A percentile compares a stretch with the other conserved stretches of the same genome.
Conservation (phyloP, 257 asterid species). For the Ligustrum vulgare region DNA sequence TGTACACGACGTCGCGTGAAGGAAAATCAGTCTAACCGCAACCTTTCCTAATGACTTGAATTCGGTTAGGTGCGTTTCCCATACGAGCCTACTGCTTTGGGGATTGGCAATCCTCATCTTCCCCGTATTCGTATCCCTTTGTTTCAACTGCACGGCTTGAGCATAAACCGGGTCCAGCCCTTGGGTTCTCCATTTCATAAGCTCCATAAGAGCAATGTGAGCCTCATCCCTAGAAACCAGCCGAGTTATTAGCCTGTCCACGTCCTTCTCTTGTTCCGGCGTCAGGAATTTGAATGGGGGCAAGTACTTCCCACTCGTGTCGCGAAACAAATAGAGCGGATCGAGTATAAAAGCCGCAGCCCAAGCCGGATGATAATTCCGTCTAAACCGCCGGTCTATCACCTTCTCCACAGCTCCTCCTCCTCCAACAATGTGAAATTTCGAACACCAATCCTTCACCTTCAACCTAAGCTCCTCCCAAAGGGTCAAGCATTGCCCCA, state of each 20-base stretch:
- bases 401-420: constrained; percentile 60
- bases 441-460: constrained; percentile 82
- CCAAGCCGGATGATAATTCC: constrained; percentile 95
- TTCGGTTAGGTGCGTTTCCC: constrained; percentile 87
- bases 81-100: constrained; percentile 89
- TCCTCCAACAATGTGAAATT: constrained; percentile 59
- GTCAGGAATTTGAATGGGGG: constrained; percentile 93
- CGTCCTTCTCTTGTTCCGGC: constrained; percentile 91
- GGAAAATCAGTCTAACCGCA: constrained; percentile 85
- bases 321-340: constrained; percentile 79
- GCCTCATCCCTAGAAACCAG: constrained; percentile 91
- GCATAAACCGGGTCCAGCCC: constrained; percentile 97
- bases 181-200: constrained; percentile 97
- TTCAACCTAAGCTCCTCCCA: constrained; percentile 86
- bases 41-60: constrained; percentile 80
- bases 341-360: constrained; percentile 94
- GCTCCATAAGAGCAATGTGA: constrained; percentile 94
- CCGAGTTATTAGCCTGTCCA: constrained; percentile 79
- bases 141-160: constrained; percentile 87
- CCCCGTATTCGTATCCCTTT: constrained; percentile 76
- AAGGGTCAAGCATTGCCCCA: constrained; percentile 89
- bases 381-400: constrained; percentile 65
- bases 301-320: constrained; percentile 79
- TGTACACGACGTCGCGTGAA: constrained; percentile 77
- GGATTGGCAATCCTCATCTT: constrained; percentile 90